These are phyloP conservation scores for Salix dunnii DNA, from an alignment of 345 rosid genomes.

Conservation along the genomic window DNA sequence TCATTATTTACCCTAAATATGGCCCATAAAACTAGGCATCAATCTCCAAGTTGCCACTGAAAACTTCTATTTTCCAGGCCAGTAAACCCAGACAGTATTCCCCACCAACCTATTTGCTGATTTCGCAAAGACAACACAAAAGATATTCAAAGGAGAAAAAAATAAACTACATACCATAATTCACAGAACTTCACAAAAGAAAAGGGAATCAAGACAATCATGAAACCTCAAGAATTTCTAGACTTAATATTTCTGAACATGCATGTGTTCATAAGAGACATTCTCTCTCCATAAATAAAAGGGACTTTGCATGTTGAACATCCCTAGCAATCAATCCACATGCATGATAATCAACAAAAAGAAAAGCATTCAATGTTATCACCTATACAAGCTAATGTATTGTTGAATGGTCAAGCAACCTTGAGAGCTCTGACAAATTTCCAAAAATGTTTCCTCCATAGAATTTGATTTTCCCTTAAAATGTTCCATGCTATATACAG, in stretches of 20 bases:
- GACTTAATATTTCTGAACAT: background rate
- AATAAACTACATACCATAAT: background rate
- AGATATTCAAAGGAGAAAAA: background rate
- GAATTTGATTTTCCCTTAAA: constrained; percentile 25
- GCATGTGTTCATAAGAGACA: background rate
- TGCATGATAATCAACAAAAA: background rate
- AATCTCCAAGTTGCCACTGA: background rate
- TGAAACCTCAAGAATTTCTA: background rate
- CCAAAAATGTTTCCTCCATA: constrained; percentile 21
- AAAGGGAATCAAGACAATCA: background rate
- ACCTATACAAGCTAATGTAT: no score
- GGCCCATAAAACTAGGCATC: no score
- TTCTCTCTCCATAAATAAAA: background rate
- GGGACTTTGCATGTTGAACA: background rate
- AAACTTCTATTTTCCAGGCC: background rate
- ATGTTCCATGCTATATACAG: constrained; percentile 7
- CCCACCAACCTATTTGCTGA: background rate
- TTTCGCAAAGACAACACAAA: background rate
- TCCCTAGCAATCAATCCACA: background rate
- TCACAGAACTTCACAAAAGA: background rate
- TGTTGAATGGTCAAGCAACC: constrained; percentile 30
- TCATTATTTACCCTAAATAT: no score
- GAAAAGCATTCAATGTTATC: constrained; percentile 8
- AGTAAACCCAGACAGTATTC: background rate
- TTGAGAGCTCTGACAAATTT: constrained; percentile 27